Base-by-base conservation (phyloP, 495 filamentous ascomycete species). In the Penicillium waksmanii region DNA sequence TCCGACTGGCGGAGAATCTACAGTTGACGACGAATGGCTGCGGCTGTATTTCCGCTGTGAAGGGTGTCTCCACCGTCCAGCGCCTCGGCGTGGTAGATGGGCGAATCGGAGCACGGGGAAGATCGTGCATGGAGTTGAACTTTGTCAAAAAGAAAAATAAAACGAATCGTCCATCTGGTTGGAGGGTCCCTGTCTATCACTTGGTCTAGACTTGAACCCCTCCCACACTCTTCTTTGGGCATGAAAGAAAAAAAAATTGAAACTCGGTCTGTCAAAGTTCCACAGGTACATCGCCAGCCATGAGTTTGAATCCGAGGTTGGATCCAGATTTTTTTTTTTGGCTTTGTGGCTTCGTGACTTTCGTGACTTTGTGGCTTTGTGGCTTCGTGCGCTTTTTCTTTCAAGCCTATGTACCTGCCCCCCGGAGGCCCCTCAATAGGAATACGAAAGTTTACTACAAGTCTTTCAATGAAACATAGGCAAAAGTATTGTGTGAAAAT, bases 161-260 rank as follows among this genome's bases (percentile, higher is more conserved):
- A 44, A 18, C 6, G 21, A 21, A 9, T n/a, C 13, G 23, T 23
- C 25, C 47, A 44, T 58, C 38, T 23, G 51, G 38, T 44, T 36
- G 49, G 49, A 40, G 52, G 49, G 58, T 50, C 58, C 55, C 62
- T 67, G 65, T 58, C 57, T 53, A 64, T 64, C 57, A 56, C 13
- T 61, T 51, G 57, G 33, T 66, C 64, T 66, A 66, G 64, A 66
- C 40, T 12, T 13, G 12, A 25, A 31, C 18, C 47, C 46, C 46
- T 48, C 46, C 15, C 43, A 17, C 43, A 46, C 43, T 8, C 17
- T 38, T 60, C 51, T 34, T 44, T 49, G 10, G 9, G 46, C 46
- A 6, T 4, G 27, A 31, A 31, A 31, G 8, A 31, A 31, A 31
- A 25, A 25, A n/a, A n/a, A n/a, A n/a, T n/a, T 23, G 23, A 23